Evolutionary conservation across 768 basidiomycete species (phyloP).

Genomic region (Rhodotorula kratochvilovae): DNA sequence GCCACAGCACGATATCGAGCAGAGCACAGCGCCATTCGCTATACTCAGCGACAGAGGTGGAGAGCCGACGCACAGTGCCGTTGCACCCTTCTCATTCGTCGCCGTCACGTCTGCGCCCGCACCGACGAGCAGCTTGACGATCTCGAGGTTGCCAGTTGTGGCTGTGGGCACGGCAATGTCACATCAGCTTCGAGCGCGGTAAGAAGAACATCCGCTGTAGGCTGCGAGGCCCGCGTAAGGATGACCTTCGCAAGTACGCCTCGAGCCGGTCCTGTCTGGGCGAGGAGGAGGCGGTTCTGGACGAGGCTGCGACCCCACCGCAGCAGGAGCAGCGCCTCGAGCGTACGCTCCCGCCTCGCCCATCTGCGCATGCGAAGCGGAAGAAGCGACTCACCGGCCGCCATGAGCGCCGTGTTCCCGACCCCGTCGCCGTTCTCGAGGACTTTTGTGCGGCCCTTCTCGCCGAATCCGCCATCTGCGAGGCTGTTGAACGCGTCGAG

Average conservation of each 20-base stretch:
- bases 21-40: no score
- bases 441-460: neutral
- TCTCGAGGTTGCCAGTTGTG: slow-evolving; percentile 71
- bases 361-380: neutral
- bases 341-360: no score
- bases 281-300: neutral
- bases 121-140: slow-evolving; percentile 70
- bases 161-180: slow-evolving; percentile 57
- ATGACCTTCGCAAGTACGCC: no score
- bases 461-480: slow-evolving; percentile 1
- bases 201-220: no score
- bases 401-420: slow-evolving; percentile 30
- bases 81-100: slow-evolving; percentile 75
- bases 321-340: no score
- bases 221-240: no score
- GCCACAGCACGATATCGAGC: neutral
- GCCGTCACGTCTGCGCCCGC: slow-evolving; percentile 76
- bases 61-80: slow-evolving; percentile 66
- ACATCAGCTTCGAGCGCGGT: no score
- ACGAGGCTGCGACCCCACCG: neutral
- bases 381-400: slow-evolving; percentile 18
- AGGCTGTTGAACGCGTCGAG: slow-evolving; percentile 23
- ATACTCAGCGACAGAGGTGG: neutral
- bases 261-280: no score
- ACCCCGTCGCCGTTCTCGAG: slow-evolving; percentile 33